Evolutionary conservation across 1,284 basidiomycete species (phyloP), one percentile per base, ranked within the genome.

Genomic region (Hypsizygus ulmarius): DNA sequence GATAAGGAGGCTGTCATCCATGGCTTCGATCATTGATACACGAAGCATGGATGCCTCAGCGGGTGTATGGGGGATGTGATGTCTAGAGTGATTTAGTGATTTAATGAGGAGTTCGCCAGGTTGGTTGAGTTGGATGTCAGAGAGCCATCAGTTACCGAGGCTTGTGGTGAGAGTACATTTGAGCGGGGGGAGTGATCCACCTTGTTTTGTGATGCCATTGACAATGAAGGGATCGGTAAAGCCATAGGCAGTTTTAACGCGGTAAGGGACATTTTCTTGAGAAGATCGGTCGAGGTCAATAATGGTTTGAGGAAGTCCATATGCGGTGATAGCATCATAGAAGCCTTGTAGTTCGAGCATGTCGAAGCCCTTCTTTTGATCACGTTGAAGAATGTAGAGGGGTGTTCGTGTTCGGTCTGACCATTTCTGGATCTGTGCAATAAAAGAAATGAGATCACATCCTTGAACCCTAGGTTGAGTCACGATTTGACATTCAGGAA

Each of bases 131-230:
- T 34, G 28, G 15, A 39, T 46, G 49, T 55, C 40, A 6, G 14
- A 30, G 29, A 50, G n/a, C 50, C 49, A 61, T 16, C 42, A 36
- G 41, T 59, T 41, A 6, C 34, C 41, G 8, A 59, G 47, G 47
- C 50, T 56, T 10, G 49, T 58, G 2, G 51, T 60, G 5, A 57
- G 42, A 18, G 59, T 58, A 38, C 59, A 60, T 49, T 65, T 59
- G 38, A 61, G 30, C 7, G 63, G 65, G 0, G 64, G 64, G 0
- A 57, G 39, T 0, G 64, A 51, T 10, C 62, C 60, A 1, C 67
- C 66, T 44, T 69, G 66, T 46, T 67, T 64, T 8, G 58, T 63
- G 5, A 66, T 51, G 3, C 59, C 60, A 39, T 48, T 38, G 3
- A 61, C 48, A 10, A 49, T 47, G 14, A 61, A 52, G 3, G 50